These are phyloP conservation scores for Aspergillus transmontanensis DNA, from an alignment of 2,329 filamentous ascomycete species.

Conservation along the genomic window DNA sequence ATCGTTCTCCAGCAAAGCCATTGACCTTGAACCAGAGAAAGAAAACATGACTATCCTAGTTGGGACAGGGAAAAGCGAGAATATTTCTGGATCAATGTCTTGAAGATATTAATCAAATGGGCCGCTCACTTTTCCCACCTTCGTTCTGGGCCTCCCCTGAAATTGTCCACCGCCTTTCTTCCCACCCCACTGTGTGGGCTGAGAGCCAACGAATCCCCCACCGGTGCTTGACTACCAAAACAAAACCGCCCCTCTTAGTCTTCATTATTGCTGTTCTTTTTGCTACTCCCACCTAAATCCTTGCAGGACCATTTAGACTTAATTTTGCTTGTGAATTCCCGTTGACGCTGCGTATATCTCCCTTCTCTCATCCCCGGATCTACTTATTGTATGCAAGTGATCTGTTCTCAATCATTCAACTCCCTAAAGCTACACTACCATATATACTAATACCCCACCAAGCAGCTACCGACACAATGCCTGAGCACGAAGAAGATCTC, in stretches of 20 bases:
- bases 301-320: neutral
- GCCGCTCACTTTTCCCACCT: too few relatives aligned
- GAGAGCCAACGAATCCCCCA: constrained; percentile 6
- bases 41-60: neutral
- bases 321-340: neutral
- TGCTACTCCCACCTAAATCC: neutral
- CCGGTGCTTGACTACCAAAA: constrained; percentile 9
- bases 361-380: neutral
- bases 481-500: constrained; percentile 77
- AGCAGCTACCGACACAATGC: constrained; percentile 55
- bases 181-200: neutral
- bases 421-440: neutral
- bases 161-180: constrained; percentile 7
- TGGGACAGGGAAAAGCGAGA: too few relatives aligned
- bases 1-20: neutral
- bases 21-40: neutral
- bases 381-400: neutral
- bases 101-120: too few relatives aligned
- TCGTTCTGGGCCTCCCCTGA: neutral
- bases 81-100: neutral
- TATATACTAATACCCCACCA: constrained; percentile 19
- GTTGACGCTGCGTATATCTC: neutral
- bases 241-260: constrained; percentile 12
- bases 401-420: neutral
- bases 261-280: constrained; percentile 5